A percentile compares a stretch with the other conserved stretches of the same genome.
Evolutionary conservation across 176 grass and related monocot species (phyloP).

Genomic region (Paspalum vaginatum): DNA sequence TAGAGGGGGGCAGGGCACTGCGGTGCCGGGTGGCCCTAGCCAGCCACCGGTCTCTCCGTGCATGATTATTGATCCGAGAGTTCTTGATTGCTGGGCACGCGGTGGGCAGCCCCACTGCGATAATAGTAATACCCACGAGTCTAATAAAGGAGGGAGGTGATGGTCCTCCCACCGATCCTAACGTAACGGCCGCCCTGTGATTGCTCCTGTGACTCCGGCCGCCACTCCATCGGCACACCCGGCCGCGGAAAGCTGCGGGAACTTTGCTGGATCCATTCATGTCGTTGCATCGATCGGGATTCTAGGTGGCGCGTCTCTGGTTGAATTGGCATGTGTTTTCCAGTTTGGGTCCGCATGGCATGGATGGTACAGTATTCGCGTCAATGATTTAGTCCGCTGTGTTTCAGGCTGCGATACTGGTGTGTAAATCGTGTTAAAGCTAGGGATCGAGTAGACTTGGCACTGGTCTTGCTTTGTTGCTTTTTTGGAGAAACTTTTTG

Average conservation of each 20-base stretch:
- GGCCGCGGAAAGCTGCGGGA: slow-evolving; percentile 25
- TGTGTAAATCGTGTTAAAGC: not conserved
- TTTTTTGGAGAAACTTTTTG: slow-evolving; percentile 19
- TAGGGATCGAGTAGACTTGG: not conserved
- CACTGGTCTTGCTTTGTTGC: not conserved
- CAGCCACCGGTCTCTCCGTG: too few species aligned
- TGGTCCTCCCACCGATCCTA: too few species aligned
- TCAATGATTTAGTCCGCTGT: too few species aligned
- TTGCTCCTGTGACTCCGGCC: slow-evolving; percentile 8
- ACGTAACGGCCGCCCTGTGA: slow-evolving; percentile 32
- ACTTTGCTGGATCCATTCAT: slow-evolving; percentile 46
- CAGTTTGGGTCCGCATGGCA: not conserved
- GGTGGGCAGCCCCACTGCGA: too few species aligned
- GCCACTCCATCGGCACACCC: too few species aligned
- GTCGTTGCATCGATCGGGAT: slow-evolving; percentile 23
- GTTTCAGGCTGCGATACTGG: too few species aligned
- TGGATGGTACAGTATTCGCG: too few species aligned
- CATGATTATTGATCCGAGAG: too few species aligned
- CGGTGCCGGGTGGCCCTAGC: too few species aligned
- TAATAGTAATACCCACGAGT: too few species aligned
- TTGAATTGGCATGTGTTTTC: not conserved
- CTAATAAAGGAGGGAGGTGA: slow-evolving; percentile 8
- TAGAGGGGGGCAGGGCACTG: too few species aligned
- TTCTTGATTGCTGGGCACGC: too few species aligned
- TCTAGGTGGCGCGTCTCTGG: not conserved